Conservation (phyloP, 495 filamentous ascomycete genomes). For the Margaritispora aquatica region DNA sequence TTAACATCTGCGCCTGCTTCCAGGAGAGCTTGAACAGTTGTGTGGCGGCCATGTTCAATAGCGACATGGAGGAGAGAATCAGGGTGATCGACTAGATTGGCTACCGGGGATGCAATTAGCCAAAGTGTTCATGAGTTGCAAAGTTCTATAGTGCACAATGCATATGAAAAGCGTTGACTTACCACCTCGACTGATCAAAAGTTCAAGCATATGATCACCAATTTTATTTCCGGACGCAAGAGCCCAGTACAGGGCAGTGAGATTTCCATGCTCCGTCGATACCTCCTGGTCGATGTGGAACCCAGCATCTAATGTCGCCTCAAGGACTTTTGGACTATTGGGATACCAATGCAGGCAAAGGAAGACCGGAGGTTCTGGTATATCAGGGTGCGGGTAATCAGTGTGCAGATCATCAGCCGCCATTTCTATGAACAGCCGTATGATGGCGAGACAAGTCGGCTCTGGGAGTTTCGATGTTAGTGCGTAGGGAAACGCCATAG, state of each 20-base stretch:
- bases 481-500: constrained; percentile 8
- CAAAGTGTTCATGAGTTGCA: background rate
- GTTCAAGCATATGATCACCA: constrained; percentile 2
- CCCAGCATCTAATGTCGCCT: constrained; percentile 7
- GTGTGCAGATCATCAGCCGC: constrained; percentile 1
- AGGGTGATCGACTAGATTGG: constrained; percentile 6
- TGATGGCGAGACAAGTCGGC: constrained; percentile 1
- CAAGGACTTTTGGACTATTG: constrained; percentile 4
- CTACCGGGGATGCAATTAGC: constrained; percentile 1
- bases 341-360: constrained; percentile 9
- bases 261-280: constrained; percentile 3
- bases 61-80: constrained; percentile 14
- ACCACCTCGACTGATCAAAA: constrained; percentile 12
- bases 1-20: constrained; percentile 10
- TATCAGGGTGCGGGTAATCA: constrained; percentile 9
- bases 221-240: background rate
- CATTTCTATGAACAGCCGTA: constrained; percentile 6
- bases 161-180: constrained; percentile 1
- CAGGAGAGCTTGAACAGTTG: constrained; percentile 9
- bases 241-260: constrained; percentile 13
- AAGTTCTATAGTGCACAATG: background rate
- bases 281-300: constrained; percentile 16
- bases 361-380: constrained; percentile 6
- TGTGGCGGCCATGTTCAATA: constrained; percentile 5
- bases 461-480: constrained; percentile 1